A percentile compares a stretch with the other conserved stretches of the same genome.
These are phyloP conservation scores for Malus sylvestris DNA, from an alignment of 306 rosid species.

Conservation along the genomic window DNA sequence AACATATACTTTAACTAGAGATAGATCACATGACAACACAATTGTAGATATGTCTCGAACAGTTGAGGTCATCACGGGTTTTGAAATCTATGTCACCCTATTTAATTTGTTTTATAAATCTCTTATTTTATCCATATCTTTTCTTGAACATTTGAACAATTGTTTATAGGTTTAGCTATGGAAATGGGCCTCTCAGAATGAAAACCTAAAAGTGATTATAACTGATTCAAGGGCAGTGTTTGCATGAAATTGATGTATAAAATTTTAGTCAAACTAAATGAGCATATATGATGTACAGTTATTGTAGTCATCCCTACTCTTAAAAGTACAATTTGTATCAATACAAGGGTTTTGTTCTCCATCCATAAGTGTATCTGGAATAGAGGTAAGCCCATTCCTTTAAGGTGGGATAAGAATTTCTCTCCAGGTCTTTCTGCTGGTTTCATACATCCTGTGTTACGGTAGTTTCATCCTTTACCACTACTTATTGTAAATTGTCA, in stretches of 20 bases:
- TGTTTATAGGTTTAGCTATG: not conserved
- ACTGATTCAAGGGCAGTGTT: not conserved
- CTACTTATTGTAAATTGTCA: not conserved
- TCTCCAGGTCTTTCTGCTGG: not conserved
- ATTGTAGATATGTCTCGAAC: not conserved
- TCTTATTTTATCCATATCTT: not conserved
- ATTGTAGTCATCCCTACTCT: not conserved
- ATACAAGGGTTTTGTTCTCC: not conserved
- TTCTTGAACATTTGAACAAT: not conserved
- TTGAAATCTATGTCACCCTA: not conserved
- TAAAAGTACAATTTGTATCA: not conserved
- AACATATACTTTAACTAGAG: not conserved
- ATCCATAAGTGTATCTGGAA: not conserved
- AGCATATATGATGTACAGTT: not conserved
- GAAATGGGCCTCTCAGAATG: not conserved
- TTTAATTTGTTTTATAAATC: not conserved
- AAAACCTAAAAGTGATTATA: not conserved
- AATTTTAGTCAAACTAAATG: not conserved
- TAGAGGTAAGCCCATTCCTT: not conserved
- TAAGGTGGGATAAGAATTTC: not conserved
- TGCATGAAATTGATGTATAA: not conserved
- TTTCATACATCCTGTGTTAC: not conserved
- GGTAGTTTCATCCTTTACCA: not conserved
- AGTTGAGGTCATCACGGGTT: not conserved
- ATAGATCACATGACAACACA: not conserved